Conservation (phyloP, 805 yeast species). For the Isabelozyma heimii region DNA sequence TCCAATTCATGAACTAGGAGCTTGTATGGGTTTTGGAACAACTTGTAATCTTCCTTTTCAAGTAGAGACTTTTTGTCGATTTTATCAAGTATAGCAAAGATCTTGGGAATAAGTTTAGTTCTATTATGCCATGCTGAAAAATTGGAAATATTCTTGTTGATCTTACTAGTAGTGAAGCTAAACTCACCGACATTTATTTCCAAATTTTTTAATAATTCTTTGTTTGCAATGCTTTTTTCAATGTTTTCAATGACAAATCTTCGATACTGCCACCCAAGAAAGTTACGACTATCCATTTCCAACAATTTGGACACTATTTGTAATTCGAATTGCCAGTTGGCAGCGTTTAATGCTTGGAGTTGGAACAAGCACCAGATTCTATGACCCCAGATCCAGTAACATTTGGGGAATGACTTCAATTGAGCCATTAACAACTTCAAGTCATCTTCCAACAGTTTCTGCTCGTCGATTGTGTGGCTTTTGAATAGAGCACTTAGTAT, state of each 20-base stretch:
- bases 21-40: slow-evolving; percentile 26
- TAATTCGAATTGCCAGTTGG: slow-evolving; percentile 73
- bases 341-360: slow-evolving; percentile 43
- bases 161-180: slow-evolving; percentile 71
- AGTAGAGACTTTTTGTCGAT: slow-evolving; percentile 2
- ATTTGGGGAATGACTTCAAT: slow-evolving; percentile 73
- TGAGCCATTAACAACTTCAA: slow-evolving; percentile 56
- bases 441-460: slow-evolving; percentile 47
- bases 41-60: slow-evolving; percentile 9
- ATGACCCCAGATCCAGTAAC: slow-evolving; percentile 97
- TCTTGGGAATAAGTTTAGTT: slow-evolving; percentile 58
- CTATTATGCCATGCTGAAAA: slow-evolving; percentile 97
- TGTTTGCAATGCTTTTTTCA: slow-evolving; percentile 17
- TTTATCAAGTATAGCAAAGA: slow-evolving; percentile 28
- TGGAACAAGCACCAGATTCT: slow-evolving; percentile 70
- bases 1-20: slow-evolving; percentile 59
- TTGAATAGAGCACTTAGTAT: slow-evolving; percentile 42
- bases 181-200: slow-evolving; percentile 53
- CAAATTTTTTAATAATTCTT: slow-evolving; percentile 9
- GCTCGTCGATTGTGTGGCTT: slow-evolving; percentile 6
- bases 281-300: slow-evolving; percentile 76
- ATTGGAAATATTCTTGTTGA: slow-evolving; percentile 82
- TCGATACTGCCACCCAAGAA: slow-evolving; percentile 95
- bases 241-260: slow-evolving; percentile 57
- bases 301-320: slow-evolving; percentile 66